Conservation (phyloP, 805 yeast species). For the Metschnikowia baotianmanensis region DNA sequence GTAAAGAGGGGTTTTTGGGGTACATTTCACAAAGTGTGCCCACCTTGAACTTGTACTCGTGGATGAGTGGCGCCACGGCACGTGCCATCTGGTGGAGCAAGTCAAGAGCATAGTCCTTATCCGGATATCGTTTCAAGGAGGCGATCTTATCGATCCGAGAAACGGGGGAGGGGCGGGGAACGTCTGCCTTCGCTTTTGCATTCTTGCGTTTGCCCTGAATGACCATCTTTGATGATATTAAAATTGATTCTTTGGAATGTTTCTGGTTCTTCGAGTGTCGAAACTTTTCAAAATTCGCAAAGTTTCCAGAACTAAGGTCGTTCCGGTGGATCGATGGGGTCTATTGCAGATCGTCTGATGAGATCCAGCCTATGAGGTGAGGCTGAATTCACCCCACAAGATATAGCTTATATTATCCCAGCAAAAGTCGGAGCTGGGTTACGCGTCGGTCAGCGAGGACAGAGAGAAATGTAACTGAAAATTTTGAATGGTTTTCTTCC, state of each 20-base stretch:
- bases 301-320: too few relatives aligned
- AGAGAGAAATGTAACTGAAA: too few relatives aligned
- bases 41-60: slow-evolving; percentile 61
- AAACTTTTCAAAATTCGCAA: too few relatives aligned
- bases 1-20: slow-evolving; percentile 61
- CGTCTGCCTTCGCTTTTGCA: neutral
- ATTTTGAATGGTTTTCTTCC: too few relatives aligned
- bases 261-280: neutral
- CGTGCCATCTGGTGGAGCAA: slow-evolving; percentile 67
- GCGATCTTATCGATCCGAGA: slow-evolving; percentile 37
- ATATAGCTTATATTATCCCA: too few relatives aligned
- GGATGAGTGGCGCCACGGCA: slow-evolving; percentile 76
- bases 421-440: too few relatives aligned
- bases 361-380: too few relatives aligned
- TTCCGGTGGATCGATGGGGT: too few relatives aligned
- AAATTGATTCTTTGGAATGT: neutral
- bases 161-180: slow-evolving; percentile 34
- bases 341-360: too few relatives aligned
- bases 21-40: slow-evolving; percentile 73
- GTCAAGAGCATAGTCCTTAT: slow-evolving; percentile 41
- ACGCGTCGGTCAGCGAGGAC: too few relatives aligned
- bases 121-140: slow-evolving; percentile 34
- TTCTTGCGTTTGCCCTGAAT: slow-evolving; percentile 7
- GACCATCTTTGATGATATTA: slow-evolving; percentile 7
- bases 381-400: too few relatives aligned